Base-by-base conservation (phyloP, 1,284 basidiomycete species). In the Malassezia nana region DNA sequence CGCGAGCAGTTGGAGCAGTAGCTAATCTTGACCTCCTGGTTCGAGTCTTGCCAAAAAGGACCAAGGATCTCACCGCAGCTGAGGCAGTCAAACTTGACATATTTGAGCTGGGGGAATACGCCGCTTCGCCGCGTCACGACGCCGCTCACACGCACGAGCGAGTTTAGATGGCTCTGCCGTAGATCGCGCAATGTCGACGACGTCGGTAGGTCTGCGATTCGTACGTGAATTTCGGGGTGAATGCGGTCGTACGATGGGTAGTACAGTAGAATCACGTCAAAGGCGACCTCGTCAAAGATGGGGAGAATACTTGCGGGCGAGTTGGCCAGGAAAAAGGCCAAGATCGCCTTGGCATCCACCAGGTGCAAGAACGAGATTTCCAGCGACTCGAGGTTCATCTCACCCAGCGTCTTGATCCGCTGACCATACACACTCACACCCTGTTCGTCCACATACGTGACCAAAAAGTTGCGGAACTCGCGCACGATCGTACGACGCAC, bases 31-130 rank as follows among this genome's bases (percentile, higher is more conserved):
- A 98, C 84, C 76, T 98, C 94, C 76, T 85, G 85, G 44, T 85
- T 86, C 2, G 89, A 86, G 76, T 98, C 94, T 77, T 99, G 94
- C 75, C 88, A 92, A 79, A 98, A 98, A 0, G 94, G 94, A 12
- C 94, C 94, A 6, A 98, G 80, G 10, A 88, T 83, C 20, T 85
- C 85, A 15, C 86, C 86, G 67, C 94, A 99, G 74, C 51, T 59
- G 25, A 72, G 54, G 75, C 94, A 99, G 76, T 98, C 89, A 68
- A 99, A 98, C 75, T 96, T 96, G 77, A 99, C 91, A 72, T 96
- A 95, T 78, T 99, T 98, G 61, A 99, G 79, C 76, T 99, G 94
- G 12, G 94, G 94, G 77, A 98, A 96, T 9, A 99, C 91, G 20
- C 94, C 92, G 9, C 84, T 89, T 43, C 94, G 82, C 51, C 94